Conservation (phyloP, 805 yeast species). For the Sugiyamaella lignohabitans region DNA sequence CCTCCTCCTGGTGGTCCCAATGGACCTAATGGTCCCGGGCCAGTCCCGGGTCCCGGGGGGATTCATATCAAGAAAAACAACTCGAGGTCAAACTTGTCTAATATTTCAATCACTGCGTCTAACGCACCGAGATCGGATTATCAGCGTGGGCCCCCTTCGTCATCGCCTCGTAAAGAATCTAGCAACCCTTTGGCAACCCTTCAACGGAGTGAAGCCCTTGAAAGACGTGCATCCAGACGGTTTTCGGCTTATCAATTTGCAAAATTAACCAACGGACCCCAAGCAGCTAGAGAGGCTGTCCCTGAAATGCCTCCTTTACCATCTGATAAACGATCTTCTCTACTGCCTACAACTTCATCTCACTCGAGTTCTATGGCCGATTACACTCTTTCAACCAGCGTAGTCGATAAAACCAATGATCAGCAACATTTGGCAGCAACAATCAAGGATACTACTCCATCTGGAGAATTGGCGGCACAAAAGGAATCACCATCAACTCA, state of each 20-base stretch:
- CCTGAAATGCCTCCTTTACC: constrained; percentile 25
- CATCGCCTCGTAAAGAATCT: constrained; percentile 11
- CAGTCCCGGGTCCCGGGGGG: neutral
- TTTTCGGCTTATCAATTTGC: constrained; percentile 92
- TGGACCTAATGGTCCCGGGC: neutral
- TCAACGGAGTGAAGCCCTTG: constrained; percentile 76
- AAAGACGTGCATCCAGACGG: constrained; percentile 87
- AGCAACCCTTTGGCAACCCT: constrained; percentile 65
- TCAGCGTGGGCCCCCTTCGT: neutral
- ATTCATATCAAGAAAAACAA: neutral
- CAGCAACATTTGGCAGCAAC: too few relatives aligned
- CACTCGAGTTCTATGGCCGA: constrained; percentile 19
- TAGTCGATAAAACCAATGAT: constrained; percentile 14
- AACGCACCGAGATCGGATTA: neutral
- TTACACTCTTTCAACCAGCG: constrained; percentile 18
- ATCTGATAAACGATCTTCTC: constrained; percentile 18
- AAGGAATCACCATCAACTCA: neutral
- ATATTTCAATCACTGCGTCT: neutral
- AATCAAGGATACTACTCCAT: too few relatives aligned
- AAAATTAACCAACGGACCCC: constrained; percentile 46
- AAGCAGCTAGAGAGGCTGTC: constrained; percentile 22
- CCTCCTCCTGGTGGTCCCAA: neutral
- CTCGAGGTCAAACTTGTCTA: neutral
- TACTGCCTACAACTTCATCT: constrained; percentile 22
- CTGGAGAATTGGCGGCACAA: neutral